These are phyloP conservation scores for Botrytis squamosa DNA, from an alignment of 2,329 filamentous ascomycete genomes.

Conservation along the genomic window DNA sequence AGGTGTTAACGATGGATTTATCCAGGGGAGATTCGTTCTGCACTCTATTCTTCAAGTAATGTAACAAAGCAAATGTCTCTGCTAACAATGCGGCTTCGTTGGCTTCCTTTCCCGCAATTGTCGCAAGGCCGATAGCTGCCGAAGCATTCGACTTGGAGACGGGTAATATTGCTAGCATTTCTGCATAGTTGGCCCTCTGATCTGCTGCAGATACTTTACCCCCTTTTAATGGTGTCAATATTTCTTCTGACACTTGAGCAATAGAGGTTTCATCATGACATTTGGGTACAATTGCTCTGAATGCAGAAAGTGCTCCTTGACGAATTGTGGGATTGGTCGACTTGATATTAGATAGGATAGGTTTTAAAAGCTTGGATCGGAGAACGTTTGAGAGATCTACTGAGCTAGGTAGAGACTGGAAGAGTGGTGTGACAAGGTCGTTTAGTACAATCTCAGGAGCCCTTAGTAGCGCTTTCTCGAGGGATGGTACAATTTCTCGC, in stretches of 20 bases:
- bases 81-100: constrained; percentile 80
- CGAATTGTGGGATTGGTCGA: constrained; percentile 81
- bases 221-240: constrained; percentile 74
- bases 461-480: constrained; percentile 86
- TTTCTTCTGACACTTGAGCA: constrained; percentile 71
- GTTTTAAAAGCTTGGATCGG: constrained; percentile 73
- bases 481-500: constrained; percentile 71
- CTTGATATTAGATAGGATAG: constrained; percentile 84
- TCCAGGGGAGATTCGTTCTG: constrained; percentile 60
- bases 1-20: constrained; percentile 65
- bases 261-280: constrained; percentile 59
- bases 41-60: constrained; percentile 63
- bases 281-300: constrained; percentile 64
- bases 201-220: constrained; percentile 84
- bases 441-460: constrained; percentile 86
- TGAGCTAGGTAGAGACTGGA: constrained; percentile 64
- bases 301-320: constrained; percentile 71
- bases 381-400: constrained; percentile 79
- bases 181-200: constrained; percentile 77
- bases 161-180: constrained; percentile 69
- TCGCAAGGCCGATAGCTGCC: constrained; percentile 63
- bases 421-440: constrained; percentile 72
- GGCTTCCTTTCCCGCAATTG: constrained; percentile 76
- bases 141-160: constrained; percentile 61
- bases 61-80: constrained; percentile 70